phyloP scores from a whole-genome alignment of 164 flowering plant species.

The Berberis vulgaris region DNA sequence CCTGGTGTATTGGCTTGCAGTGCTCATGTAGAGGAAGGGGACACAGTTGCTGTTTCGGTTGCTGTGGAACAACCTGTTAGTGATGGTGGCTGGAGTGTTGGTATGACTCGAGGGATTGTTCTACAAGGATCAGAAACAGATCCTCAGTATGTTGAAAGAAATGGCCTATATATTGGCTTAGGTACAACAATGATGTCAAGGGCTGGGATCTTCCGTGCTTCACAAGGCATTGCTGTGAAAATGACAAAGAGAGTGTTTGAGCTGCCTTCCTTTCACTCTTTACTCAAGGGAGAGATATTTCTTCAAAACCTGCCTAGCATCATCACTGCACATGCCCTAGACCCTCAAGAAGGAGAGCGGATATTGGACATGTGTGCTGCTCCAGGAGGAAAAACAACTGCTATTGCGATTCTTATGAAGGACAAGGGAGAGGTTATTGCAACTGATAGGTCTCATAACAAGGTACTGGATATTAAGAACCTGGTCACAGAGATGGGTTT shows the following conservation, averaged over 20 bases:
- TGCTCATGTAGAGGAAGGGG: slow-evolving; percentile 93
- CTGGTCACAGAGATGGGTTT: slow-evolving; percentile 85
- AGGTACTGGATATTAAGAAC: slow-evolving; percentile 82
- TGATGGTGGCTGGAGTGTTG: slow-evolving; percentile 72
- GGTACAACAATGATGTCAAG: slow-evolving; percentile 80
- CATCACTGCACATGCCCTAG: slow-evolving; percentile 81
- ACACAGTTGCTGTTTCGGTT: slow-evolving; percentile 84
- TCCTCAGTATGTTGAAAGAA: slow-evolving; percentile 64
- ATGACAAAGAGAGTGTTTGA: slow-evolving; percentile 64
- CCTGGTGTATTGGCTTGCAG: slow-evolving; percentile 99
- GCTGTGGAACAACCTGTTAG: slow-evolving; percentile 68
- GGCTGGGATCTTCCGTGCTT: slow-evolving; percentile 80
- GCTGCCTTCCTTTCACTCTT: slow-evolving; percentile 76
- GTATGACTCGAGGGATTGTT: slow-evolving; percentile 84
- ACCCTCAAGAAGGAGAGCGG: slow-evolving; percentile 82
- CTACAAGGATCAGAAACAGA: slow-evolving; percentile 72
- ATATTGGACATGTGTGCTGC: slow-evolving; percentile 99
- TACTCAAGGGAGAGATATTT: slow-evolving; percentile 94
- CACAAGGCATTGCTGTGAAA: slow-evolving; percentile 69
- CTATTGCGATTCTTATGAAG: slow-evolving; percentile 88
- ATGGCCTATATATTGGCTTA: slow-evolving; percentile 85
- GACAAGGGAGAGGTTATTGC: slow-evolving; percentile 88
- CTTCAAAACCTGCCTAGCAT: slow-evolving; percentile 98
- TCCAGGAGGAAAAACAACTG: slow-evolving; percentile 98
- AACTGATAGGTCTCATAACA: slow-evolving; percentile 91